Conservation (phyloP, 441 rosid species). For the Populus hybrid region DNA sequence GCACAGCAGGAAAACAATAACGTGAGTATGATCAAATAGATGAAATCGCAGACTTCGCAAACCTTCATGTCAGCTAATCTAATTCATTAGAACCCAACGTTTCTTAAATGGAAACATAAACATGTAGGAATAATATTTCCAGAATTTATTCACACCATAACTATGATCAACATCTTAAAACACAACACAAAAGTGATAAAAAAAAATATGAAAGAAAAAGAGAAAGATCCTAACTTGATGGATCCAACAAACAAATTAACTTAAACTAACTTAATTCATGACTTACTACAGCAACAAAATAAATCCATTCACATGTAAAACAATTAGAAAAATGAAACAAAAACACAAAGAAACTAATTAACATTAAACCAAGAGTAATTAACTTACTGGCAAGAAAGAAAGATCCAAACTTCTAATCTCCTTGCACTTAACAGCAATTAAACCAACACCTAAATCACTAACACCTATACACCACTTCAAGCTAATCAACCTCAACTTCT, state of each 20-base stretch:
- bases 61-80: constrained; percentile 20
- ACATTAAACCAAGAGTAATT: neutral
- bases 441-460: constrained; percentile 78
- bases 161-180: constrained; percentile 7
- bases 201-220: neutral
- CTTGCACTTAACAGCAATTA: constrained; percentile 82
- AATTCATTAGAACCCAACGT: neutral
- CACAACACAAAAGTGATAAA: constrained; percentile 11
- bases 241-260: neutral
- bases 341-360: neutral
- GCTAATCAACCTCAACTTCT: constrained; percentile 59
- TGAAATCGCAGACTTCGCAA: constrained; percentile 27
- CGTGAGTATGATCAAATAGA: neutral
- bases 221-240: neutral
- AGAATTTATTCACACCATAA: neutral
- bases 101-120: neutral
- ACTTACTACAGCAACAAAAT: neutral
- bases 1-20: constrained; percentile 29
- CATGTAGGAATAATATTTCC: neutral
- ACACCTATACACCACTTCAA: constrained; percentile 90
- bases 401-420: constrained; percentile 72
- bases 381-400: constrained; percentile 76
- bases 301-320: neutral
- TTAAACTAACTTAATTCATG: no score
- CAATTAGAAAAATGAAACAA: neutral